phyloP scores from a whole-genome alignment of 2,329 filamentous ascomycete genomes.

The Talaromyces funiculosus region DNA sequence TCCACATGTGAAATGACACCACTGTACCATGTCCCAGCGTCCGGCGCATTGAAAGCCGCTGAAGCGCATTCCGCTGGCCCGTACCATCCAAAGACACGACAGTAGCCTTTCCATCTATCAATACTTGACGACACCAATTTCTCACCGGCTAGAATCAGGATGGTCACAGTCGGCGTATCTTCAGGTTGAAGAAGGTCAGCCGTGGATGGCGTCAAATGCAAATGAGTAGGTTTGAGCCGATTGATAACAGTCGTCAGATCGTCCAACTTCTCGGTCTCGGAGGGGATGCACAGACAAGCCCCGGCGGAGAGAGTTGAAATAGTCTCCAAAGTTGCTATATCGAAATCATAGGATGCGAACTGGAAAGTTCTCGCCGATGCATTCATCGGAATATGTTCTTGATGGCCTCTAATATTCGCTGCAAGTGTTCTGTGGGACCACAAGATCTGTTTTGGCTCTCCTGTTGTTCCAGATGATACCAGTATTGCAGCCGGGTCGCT shows the following conservation, averaged over 20 bases:
- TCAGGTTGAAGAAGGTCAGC: neutral
- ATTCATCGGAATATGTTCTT: conserved; percentile 22
- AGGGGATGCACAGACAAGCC: conserved; percentile 7
- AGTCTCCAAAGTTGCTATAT: conserved; percentile 12
- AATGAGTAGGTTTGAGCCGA: neutral
- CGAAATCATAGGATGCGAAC: conserved; percentile 30
- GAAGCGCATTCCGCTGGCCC: conserved; percentile 11
- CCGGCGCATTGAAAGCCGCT: neutral
- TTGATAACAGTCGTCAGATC: conserved; percentile 34
- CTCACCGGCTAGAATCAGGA: neutral
- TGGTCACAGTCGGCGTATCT: neutral
- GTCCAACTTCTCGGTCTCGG: conserved; percentile 28
- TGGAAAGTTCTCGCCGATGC: conserved; percentile 32
- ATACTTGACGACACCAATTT: conserved; percentile 23
- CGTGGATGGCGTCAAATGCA: conserved; percentile 3
- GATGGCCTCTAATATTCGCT: conserved; percentile 15
- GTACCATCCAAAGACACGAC: conserved; percentile 15
- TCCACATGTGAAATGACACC: neutral
- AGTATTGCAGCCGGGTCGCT: neutral
- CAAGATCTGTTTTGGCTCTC: conserved; percentile 40
- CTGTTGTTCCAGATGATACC: conserved; percentile 39
- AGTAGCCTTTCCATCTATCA: conserved; percentile 23
- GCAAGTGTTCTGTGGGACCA: conserved; percentile 31
- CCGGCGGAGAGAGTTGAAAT: conserved; percentile 32
- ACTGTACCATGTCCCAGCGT: conserved; percentile 14